A percentile compares a stretch with the other conserved stretches of the same genome.
Conservation (phyloP, 2,329 filamentous ascomycete species). For the Hypoxylon sp. region DNA sequence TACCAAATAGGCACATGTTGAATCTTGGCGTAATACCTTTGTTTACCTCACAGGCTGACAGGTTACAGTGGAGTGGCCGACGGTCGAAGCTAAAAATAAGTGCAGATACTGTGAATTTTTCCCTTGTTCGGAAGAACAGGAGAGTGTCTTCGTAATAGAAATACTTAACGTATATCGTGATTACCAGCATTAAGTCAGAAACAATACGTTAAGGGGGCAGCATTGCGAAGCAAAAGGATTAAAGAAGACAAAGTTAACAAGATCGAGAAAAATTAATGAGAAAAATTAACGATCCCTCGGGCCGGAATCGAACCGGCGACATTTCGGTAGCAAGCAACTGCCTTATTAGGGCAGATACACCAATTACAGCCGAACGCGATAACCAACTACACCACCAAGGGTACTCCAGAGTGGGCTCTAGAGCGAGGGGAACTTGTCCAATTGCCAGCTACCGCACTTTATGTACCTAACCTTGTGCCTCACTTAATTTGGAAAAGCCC, state of each 20-base stretch:
- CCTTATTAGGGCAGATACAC: too few relatives aligned
- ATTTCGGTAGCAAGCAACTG: slow-evolving; percentile 45
- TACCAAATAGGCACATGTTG: not conserved
- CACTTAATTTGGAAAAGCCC: not conserved
- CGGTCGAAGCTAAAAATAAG: not conserved
- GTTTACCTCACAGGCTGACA: not conserved
- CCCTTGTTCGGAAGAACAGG: too few relatives aligned
- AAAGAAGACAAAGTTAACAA: too few relatives aligned
- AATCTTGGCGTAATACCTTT: not conserved
- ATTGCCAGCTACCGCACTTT: not conserved
- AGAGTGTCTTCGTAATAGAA: too few relatives aligned
- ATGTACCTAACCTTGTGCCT: not conserved
- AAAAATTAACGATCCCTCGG: slow-evolving; percentile 39
- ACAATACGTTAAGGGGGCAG: too few relatives aligned
- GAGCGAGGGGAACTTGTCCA: slow-evolving; percentile 28
- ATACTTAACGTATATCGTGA: too few relatives aligned
- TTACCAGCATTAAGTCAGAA: too few relatives aligned
- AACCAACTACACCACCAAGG: slow-evolving; percentile 45
- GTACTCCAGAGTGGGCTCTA: slow-evolving; percentile 24
- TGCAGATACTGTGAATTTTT: not conserved
- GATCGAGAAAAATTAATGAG: too few relatives aligned
- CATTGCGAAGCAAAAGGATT: not conserved
- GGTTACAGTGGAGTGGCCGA: not conserved
- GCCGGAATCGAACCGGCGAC: slow-evolving; percentile 44
- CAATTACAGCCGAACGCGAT: slow-evolving; percentile 45